Percentiles rank a stretch among this genome's conserved stretches.
These are phyloP conservation scores for Candida quercuum DNA, from an alignment of 805 yeast genomes.

Conservation along the genomic window DNA sequence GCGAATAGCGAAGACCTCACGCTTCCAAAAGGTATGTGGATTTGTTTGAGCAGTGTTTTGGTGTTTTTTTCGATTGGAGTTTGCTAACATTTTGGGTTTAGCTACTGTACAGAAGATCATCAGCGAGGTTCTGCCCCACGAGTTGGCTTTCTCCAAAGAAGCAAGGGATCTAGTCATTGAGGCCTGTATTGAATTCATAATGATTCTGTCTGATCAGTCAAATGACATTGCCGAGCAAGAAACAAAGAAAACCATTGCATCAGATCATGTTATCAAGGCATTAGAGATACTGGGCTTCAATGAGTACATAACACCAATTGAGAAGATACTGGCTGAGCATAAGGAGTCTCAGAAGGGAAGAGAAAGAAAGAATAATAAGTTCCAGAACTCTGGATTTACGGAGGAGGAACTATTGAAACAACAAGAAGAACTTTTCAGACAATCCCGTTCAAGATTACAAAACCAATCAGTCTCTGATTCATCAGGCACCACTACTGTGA, in stretches of 20 bases:
- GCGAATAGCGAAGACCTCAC: conserved; percentile 33
- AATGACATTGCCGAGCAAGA: conserved; percentile 96
- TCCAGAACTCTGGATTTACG: conserved; percentile 84
- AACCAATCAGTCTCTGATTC: conserved; percentile 15
- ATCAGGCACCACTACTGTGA: neutral
- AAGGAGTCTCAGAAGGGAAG: conserved; percentile 84
- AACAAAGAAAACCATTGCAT: conserved; percentile 91
- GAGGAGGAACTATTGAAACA: conserved; percentile 90
- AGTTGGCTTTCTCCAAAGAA: conserved; percentile 82
- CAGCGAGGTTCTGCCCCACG: conserved; percentile 84
- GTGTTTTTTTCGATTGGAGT: too few relatives aligned
- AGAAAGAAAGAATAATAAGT: conserved; percentile 87
- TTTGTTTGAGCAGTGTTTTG: too few relatives aligned
- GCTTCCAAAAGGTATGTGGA: conserved; percentile 38
- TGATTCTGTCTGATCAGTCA: conserved; percentile 89
- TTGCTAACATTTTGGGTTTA: conserved; percentile 7
- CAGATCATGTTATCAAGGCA: conserved; percentile 93
- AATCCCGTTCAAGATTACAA: conserved; percentile 62
- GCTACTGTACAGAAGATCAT: conserved; percentile 97
- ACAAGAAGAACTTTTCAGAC: conserved; percentile 88
- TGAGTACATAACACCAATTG: conserved; percentile 77
- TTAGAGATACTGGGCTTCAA: conserved; percentile 80
- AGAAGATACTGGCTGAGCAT: conserved; percentile 77
- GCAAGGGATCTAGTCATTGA: conserved; percentile 94
- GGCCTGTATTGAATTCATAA: conserved; percentile 92